A percentile compares a stretch with the other conserved stretches of the same genome.
Conservation (phyloP, 106 monocot species). For the Platanthera zijinensis region DNA sequence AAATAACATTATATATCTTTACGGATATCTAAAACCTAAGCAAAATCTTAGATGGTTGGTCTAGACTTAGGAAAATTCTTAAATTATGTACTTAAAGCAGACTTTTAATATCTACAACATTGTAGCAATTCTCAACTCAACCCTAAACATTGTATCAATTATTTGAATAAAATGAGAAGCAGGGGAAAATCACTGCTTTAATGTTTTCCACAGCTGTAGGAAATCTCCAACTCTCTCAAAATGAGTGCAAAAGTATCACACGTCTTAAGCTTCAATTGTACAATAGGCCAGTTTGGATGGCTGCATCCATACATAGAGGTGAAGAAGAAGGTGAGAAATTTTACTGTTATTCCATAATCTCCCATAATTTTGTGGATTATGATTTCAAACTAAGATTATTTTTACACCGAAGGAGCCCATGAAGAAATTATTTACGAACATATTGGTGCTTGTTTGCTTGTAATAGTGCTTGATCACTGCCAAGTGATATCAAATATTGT, state of each 20-base stretch:
- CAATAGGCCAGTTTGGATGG: constrained; percentile 80
- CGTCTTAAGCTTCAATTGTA: constrained; percentile 44
- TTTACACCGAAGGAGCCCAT: background rate
- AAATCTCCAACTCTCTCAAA: constrained; percentile 22
- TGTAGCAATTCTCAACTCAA: too few relatives aligned
- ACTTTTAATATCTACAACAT: background rate
- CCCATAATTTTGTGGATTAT: background rate
- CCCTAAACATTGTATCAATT: background rate
- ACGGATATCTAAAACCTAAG: too few relatives aligned
- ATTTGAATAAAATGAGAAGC: background rate
- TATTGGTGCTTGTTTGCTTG: background rate
- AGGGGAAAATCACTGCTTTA: background rate
- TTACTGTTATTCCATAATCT: background rate
- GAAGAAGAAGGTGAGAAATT: constrained; percentile 72
- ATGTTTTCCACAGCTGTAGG: constrained; percentile 41
- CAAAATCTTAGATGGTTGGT: background rate
- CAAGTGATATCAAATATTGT: background rate
- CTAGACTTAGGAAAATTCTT: background rate
- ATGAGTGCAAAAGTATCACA: constrained; percentile 29
- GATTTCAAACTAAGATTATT: background rate
- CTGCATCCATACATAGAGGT: constrained; percentile 82
- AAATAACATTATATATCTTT: too few relatives aligned
- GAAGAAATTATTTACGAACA: background rate
- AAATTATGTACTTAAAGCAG: background rate
- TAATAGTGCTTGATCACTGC: background rate